Conservation (phyloP, 2,329 filamentous ascomycete species). For the Alternaria viburni region DNA sequence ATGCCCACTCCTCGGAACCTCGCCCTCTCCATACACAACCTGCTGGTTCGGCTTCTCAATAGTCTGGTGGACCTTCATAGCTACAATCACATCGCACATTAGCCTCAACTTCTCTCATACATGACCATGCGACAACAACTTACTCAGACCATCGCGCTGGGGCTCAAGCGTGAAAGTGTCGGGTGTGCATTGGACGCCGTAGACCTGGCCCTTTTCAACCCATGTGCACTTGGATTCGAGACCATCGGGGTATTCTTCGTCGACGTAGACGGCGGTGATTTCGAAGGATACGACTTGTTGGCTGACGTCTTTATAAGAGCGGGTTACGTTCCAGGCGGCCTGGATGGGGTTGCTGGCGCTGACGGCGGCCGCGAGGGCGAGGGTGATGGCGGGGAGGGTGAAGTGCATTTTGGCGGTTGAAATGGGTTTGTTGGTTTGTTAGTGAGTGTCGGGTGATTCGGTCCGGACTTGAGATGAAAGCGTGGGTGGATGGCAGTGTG, state of each 20-base stretch:
- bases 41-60: not conserved
- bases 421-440: not conserved
- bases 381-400: not conserved
- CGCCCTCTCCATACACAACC: not conserved
- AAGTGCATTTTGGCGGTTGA: not conserved
- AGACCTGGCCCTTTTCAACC: not conserved
- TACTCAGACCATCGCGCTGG: not conserved
- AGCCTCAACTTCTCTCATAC: not conserved
- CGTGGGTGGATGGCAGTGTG: not conserved
- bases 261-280: not conserved
- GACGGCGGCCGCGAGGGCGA: not conserved
- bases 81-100: not conserved
- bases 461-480: not conserved
- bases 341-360: slow-evolving; percentile 1
- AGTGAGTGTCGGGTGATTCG: not conserved
- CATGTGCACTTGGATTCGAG: not conserved
- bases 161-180: not conserved
- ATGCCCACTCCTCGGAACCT: not conserved
- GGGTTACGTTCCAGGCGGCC: not conserved
- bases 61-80: not conserved
- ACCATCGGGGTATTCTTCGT: not conserved
- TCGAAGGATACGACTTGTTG: not conserved
- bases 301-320: not conserved
- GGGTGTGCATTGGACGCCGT: not conserved
- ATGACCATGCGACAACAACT: not conserved